phyloP scores from a whole-genome alignment of 1,139 yeast species.

The Debaryomyces psychrophilus region DNA sequence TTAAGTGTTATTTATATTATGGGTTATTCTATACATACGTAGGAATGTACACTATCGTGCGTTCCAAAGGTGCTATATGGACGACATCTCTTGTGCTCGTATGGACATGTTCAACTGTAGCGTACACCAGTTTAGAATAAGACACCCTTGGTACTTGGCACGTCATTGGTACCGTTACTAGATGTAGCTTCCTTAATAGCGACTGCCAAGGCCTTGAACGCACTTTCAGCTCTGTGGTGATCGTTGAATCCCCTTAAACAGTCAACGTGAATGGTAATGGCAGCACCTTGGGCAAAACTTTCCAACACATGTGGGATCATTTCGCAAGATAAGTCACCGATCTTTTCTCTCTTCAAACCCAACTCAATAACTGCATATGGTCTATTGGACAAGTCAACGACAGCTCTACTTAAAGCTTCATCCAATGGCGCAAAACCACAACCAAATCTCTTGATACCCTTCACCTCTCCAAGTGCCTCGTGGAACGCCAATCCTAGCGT shows the following conservation, averaged over 20 bases:
- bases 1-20: neutral
- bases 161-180: conserved; percentile 82
- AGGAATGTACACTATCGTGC: neutral
- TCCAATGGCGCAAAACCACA: conserved; percentile 93
- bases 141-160: conserved; percentile 97
- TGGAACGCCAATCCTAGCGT: conserved; percentile 90
- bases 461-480: conserved; percentile 83
- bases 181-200: conserved; percentile 88
- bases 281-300: conserved; percentile 91
- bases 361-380: conserved; percentile 90
- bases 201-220: conserved; percentile 92
- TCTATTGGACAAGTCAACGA: conserved; percentile 88
- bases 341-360: conserved; percentile 87
- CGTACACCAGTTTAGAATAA: conserved; percentile 45
- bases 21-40: neutral
- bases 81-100: neutral
- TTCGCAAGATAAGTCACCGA: conserved; percentile 90
- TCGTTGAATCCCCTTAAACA: conserved; percentile 91
- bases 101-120: neutral
- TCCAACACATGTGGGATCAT: conserved; percentile 97
- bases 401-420: conserved; percentile 93
- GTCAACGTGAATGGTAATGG: conserved; percentile 90
- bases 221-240: conserved; percentile 94
- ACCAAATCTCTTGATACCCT: conserved; percentile 95
- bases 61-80: too few relatives aligned